Base-by-base conservation (phyloP, 176 grass and related monocot species). In the Puccinellia tenuiflora region DNA sequence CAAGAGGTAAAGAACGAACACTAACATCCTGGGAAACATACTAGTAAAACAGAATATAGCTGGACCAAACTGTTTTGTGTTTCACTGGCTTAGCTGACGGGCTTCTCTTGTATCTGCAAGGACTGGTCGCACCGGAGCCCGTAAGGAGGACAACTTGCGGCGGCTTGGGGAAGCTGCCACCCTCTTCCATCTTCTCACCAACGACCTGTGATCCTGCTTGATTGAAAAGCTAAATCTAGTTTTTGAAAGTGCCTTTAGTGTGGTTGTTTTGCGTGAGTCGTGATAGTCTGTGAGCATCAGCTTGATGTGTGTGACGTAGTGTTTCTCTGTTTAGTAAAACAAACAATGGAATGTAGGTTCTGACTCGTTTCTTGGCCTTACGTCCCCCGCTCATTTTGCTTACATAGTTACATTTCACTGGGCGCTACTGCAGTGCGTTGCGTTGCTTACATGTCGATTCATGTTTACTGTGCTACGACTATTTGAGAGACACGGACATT, bases 1-100 rank as follows among this genome's bases (percentile, higher is more conserved):
- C 29, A 91, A 76, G 66, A 94, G 89, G 92, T 91, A 67, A 79
- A 43, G 30, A 46, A 4, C 60, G 20, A 47, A 59, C 21, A 47
- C 22, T 11, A 48, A 68, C 14, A 76, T 30, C 48, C 21, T 50
- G 52, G 1, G 24, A 37, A 68, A 14, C 43, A 15, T 64, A 20
- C 51, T 47, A 35, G 30, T 50, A 21, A 69, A 69, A 47, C 14
- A 17, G 40, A 72, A 16, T 29, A 47, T 72, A 28, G 15, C 13
- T 45, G 68, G 40, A 72, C 40, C 68, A 3, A 8, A 45, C 68
- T 28, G 22, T 71, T 71, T 22, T 21, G 17, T 39, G 67, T 72
- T 7, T 25, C 38, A 7, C 43, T 68, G 42, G 5, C 68, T 74
- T 20, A 61, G 42, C 30, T 18, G 72, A 72, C 18, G 17, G 17